Percentiles rank a stretch among this genome's conserved stretches.
phyloP scores from a whole-genome alignment of 2,329 filamentous ascomycete genomes.

The Botrytis fragariae region DNA sequence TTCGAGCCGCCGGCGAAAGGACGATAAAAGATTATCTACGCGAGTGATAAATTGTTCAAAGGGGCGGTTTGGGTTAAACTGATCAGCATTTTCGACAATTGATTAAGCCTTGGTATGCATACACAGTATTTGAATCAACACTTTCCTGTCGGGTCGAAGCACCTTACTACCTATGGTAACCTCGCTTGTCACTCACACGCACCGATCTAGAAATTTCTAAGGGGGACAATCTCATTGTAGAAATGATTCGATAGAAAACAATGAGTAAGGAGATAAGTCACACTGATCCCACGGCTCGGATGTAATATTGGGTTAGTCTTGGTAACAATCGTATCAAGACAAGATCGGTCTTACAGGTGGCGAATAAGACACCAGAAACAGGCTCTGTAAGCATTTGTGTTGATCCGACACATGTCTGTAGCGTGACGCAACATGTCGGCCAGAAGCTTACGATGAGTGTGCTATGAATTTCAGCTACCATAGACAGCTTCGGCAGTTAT shows the following conservation, averaged over 20 bases:
- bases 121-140: not conserved
- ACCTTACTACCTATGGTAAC: not conserved
- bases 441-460: not conserved
- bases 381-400: constrained; percentile 3
- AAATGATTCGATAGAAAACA: not conserved
- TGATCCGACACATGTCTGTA: not conserved
- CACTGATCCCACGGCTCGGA: not conserved
- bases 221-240: not conserved
- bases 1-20: not conserved
- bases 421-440: not conserved
- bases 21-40: not conserved
- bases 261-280: not conserved
- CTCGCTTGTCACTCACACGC: not conserved
- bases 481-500: not conserved
- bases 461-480: not conserved
- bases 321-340: not conserved
- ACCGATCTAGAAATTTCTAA: not conserved
- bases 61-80: not conserved
- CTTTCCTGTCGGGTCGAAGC: not conserved
- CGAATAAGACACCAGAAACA: not conserved
- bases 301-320: not conserved
- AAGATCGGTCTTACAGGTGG: not conserved
- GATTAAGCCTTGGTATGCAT: not conserved
- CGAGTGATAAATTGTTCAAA: not conserved
- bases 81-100: not conserved